Conservation (phyloP, 2,329 filamentous ascomycete species). For the Phialocephala sp. region DNA sequence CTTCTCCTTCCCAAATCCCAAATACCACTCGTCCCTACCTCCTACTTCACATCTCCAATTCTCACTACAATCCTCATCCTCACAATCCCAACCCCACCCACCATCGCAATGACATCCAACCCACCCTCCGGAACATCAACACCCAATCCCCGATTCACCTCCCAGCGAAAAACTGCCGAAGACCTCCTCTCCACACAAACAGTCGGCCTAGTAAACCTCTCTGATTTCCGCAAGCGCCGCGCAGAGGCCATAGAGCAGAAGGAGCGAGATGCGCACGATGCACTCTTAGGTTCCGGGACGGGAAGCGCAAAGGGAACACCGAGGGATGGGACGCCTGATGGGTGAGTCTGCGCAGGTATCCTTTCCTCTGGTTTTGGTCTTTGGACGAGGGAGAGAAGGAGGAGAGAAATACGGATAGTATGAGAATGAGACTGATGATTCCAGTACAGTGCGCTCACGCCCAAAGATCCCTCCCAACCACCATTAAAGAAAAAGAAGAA, state of each 20-base stretch:
- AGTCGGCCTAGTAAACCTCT: conserved; percentile 88
- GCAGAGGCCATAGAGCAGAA: conserved; percentile 93
- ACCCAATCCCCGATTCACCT: conserved; percentile 43
- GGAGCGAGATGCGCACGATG: conserved; percentile 78
- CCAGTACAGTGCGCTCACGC: conserved; percentile 49
- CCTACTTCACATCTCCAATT: background rate
- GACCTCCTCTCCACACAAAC: conserved; percentile 44
- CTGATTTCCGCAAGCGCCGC: conserved; percentile 94
- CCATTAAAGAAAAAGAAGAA: conserved; percentile 50
- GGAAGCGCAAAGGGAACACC: conserved; percentile 33
- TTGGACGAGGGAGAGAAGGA: no score
- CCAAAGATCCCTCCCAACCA: conserved; percentile 38
- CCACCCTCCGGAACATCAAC: conserved; percentile 38
- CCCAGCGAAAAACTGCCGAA: conserved; percentile 42
- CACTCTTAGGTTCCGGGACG: conserved; percentile 47
- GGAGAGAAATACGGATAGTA: background rate
- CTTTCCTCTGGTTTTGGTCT: no score
- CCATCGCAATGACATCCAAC: conserved; percentile 34
- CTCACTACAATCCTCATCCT: background rate
- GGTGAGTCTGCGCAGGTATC: conserved; percentile 52
- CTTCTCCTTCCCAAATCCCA: background rate
- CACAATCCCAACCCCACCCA: no score
- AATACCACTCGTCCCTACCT: background rate
- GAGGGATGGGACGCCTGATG: conserved; percentile 53
- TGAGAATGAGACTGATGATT: conserved; percentile 35